Conservation (phyloP, 495 filamentous ascomycete genomes). For the Diplogelasinospora grovesii region DNA sequence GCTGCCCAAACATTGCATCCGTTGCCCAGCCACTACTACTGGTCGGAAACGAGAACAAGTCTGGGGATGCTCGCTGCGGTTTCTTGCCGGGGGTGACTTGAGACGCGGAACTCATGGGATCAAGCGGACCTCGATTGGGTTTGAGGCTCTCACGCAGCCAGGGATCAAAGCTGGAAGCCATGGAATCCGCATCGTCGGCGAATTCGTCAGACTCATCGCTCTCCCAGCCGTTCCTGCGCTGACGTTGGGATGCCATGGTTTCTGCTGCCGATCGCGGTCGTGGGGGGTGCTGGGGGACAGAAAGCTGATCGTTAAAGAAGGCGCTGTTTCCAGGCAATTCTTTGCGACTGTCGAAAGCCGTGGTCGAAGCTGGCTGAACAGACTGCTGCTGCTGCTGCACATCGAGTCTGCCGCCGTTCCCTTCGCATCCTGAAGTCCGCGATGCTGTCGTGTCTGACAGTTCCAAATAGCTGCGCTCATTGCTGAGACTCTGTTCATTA, state of each 20-base stretch:
- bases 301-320: slow-evolving; percentile 3
- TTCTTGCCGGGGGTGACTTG: slow-evolving; percentile 14
- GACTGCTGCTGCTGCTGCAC: background rate
- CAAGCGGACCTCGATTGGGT: slow-evolving; percentile 17
- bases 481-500: slow-evolving; percentile 12
- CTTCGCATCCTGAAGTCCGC: slow-evolving; percentile 8
- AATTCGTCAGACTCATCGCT: slow-evolving; percentile 23
- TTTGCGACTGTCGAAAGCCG: slow-evolving; percentile 22
- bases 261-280: slow-evolving; percentile 28
- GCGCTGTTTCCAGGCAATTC: slow-evolving; percentile 4
- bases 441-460: slow-evolving; percentile 20
- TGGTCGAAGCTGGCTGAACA: slow-evolving; percentile 18
- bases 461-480: slow-evolving; percentile 16
- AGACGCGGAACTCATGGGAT: slow-evolving; percentile 18
- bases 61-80: slow-evolving; percentile 29
- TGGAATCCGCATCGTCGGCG: slow-evolving; percentile 16
- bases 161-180: slow-evolving; percentile 29
- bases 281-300: slow-evolving; percentile 14
- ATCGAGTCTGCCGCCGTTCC: background rate
- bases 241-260: slow-evolving; percentile 18
- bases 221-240: slow-evolving; percentile 20
- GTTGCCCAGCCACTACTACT: slow-evolving; percentile 33
- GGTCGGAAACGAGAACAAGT: slow-evolving; percentile 41
- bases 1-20: slow-evolving; percentile 35
- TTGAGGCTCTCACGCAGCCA: slow-evolving; percentile 41